These are phyloP conservation scores for Sequoiadendron giganteum DNA, from an alignment of 75 land plant genomes.

Conservation along the genomic window DNA sequence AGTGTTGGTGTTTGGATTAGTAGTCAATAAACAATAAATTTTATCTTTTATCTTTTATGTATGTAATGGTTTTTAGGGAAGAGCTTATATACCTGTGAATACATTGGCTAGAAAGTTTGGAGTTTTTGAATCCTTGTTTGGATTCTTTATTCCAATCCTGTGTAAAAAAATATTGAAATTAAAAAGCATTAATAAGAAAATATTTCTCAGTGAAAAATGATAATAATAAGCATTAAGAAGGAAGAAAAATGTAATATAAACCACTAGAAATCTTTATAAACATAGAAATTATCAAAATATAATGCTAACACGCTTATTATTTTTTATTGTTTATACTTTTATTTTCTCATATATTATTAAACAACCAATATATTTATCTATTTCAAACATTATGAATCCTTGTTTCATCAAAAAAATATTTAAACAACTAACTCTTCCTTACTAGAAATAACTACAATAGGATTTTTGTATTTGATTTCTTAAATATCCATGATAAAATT, in stretches of 20 bases:
- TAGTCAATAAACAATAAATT: too few relatives aligned
- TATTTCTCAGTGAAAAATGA: neutral
- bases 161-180: neutral
- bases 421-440: neutral
- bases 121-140: neutral
- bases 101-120: slow-evolving; percentile 17
- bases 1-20: too few relatives aligned
- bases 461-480: neutral
- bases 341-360: too few relatives aligned
- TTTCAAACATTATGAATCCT: neutral
- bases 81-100: slow-evolving; percentile 13
- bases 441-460: neutral
- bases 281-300: neutral
- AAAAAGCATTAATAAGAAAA: neutral
- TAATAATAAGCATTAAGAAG: neutral
- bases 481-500: neutral
- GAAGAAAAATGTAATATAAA: neutral
- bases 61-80: too few relatives aligned
- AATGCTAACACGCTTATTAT: neutral
- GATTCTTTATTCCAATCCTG: slow-evolving; percentile 25
- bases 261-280: neutral
- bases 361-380: too few relatives aligned
- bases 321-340: neutral
- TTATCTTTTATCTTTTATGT: too few relatives aligned
- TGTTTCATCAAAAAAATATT: neutral